phyloP scores from a whole-genome alignment of 305 asterid genomes.

The Rubia peregrina region DNA sequence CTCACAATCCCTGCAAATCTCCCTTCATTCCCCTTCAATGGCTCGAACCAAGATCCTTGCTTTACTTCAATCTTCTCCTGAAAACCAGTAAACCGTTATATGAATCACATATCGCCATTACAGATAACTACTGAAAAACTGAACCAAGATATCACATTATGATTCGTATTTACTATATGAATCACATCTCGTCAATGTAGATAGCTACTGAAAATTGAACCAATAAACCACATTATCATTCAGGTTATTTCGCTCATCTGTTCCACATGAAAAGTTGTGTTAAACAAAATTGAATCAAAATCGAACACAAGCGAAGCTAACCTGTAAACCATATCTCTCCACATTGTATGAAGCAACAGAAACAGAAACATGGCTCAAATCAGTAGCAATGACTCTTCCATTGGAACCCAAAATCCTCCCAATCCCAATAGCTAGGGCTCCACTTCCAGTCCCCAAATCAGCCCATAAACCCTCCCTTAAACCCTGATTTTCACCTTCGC shows the following conservation, averaged over 20 bases:
- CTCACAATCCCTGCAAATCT: constrained; percentile 61
- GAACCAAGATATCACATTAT: no score
- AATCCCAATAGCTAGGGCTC: constrained; percentile 84
- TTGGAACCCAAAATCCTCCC: constrained; percentile 54
- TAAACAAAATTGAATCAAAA: background rate
- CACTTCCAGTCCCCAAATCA: constrained; percentile 92
- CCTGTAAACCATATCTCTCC: constrained; percentile 72
- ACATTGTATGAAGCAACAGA: constrained; percentile 56
- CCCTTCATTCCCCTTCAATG: constrained; percentile 50
- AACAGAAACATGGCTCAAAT: constrained; percentile 57
- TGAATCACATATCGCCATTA: no score
- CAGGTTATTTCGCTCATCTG: no score
- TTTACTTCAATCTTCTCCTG: constrained; percentile 53
- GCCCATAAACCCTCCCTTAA: constrained; percentile 27
- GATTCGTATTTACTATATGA: no score
- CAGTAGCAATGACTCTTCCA: constrained; percentile 62
- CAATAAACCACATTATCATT: no score
- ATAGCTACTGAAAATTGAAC: no score
- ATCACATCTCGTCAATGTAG: no score
- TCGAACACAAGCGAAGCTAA: constrained; percentile 11
- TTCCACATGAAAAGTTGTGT: no score
- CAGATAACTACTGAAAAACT: no score
- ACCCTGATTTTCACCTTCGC: background rate
- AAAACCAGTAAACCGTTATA: background rate
- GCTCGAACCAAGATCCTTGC: constrained; percentile 84